Evolutionary conservation across 2,329 filamentous ascomycete species (phyloP).

Genomic region (Verticillium zaregamsianum): DNA sequence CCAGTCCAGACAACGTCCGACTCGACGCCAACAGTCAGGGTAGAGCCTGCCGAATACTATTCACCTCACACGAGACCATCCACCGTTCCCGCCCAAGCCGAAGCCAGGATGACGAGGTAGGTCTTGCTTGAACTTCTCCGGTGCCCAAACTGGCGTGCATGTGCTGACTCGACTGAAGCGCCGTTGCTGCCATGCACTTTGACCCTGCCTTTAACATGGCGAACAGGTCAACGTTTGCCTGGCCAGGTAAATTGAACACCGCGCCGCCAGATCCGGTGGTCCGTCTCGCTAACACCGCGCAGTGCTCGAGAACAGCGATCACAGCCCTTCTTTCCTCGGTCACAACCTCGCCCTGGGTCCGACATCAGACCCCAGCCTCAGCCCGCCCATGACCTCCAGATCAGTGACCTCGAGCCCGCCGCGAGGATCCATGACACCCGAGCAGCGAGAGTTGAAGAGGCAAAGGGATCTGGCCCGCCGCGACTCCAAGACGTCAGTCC

Average conservation of each 20-base stretch:
- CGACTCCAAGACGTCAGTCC: slow-evolving; percentile 49
- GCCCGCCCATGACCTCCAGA: slow-evolving; percentile 44
- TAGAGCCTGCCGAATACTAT: slow-evolving; percentile 27
- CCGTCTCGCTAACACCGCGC: slow-evolving; percentile 3
- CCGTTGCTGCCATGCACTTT: slow-evolving; percentile 44
- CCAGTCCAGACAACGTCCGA: slow-evolving; percentile 12
- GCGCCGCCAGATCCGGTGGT: not conserved
- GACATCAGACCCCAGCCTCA: slow-evolving; percentile 46
- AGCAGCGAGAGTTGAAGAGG: slow-evolving; percentile 59
- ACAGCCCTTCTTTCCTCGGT: slow-evolving; percentile 27
- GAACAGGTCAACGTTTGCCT: slow-evolving; percentile 33
- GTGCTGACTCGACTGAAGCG: slow-evolving; percentile 22
- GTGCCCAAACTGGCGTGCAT: slow-evolving; percentile 10
- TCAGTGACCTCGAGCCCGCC: slow-evolving; percentile 57
- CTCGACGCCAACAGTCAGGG: slow-evolving; percentile 22
- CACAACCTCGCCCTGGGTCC: slow-evolving; percentile 43
- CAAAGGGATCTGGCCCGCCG: slow-evolving; percentile 56
- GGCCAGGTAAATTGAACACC: slow-evolving; percentile 37
- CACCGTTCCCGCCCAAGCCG: slow-evolving; percentile 12
- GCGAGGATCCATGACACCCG: slow-evolving; percentile 47
- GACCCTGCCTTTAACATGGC: slow-evolving; percentile 49
- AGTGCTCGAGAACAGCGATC: slow-evolving; percentile 24
- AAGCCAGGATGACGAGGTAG: slow-evolving; percentile 24
- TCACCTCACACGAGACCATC: slow-evolving; percentile 13
- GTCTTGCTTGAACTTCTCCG: slow-evolving; percentile 12